phyloP scores from a whole-genome alignment of 805 yeast genomes.

The Spathaspora sp. region DNA sequence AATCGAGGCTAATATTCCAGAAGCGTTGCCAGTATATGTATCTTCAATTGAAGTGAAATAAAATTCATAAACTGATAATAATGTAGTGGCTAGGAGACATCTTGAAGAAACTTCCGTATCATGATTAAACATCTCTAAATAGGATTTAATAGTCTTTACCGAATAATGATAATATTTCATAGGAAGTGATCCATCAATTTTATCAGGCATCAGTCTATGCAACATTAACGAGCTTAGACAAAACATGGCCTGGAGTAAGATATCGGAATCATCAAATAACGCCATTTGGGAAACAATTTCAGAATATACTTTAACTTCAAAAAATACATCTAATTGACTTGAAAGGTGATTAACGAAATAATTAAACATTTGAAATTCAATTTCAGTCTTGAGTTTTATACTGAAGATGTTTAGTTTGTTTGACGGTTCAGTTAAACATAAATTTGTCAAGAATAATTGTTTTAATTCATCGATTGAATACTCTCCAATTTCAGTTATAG shows the following conservation, averaged over 20 bases:
- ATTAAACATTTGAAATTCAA: slow-evolving; percentile 31
- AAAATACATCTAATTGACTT: slow-evolving; percentile 28
- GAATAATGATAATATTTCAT: slow-evolving; percentile 35
- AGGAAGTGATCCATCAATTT: slow-evolving; percentile 27
- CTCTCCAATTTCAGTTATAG: slow-evolving; percentile 16
- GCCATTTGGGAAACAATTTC: slow-evolving; percentile 34
- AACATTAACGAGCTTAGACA: slow-evolving; percentile 34
- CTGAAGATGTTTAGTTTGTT: slow-evolving; percentile 6
- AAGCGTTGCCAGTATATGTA: slow-evolving; percentile 36
- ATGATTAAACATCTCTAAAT: slow-evolving; percentile 17
- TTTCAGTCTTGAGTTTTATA: slow-evolving; percentile 12
- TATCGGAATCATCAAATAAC: slow-evolving; percentile 33
- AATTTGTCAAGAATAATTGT: background rate
- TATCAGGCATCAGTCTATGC: slow-evolving; percentile 25
- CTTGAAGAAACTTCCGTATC: slow-evolving; percentile 28
- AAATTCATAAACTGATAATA: slow-evolving; percentile 37
- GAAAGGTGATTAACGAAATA: slow-evolving; percentile 28
- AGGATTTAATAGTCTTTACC: slow-evolving; percentile 28
- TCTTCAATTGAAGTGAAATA: slow-evolving; percentile 34
- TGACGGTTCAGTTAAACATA: background rate
- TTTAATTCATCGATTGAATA: slow-evolving; percentile 2
- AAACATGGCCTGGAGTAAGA: slow-evolving; percentile 34
- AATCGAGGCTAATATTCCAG: slow-evolving; percentile 27
- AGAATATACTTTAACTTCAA: slow-evolving; percentile 24
- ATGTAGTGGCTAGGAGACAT: slow-evolving; percentile 34